Conservation (phyloP, 768 basidiomycete genomes). For the Steccherinum ochraceum region DNA sequence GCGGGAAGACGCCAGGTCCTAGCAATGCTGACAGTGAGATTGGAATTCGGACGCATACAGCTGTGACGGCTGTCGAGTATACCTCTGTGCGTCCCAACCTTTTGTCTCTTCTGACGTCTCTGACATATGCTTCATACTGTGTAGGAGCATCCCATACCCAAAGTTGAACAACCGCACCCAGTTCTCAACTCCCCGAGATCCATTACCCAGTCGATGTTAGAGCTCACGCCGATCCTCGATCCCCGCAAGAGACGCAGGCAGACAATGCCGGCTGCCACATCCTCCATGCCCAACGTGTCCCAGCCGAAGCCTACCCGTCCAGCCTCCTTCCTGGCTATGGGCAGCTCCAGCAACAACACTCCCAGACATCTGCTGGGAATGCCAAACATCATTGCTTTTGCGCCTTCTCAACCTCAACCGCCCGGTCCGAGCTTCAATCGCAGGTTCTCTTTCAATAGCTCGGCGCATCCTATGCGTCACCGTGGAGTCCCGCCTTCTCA, state of each 20-base stretch:
- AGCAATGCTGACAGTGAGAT: conserved; percentile 10
- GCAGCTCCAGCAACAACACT: not conserved
- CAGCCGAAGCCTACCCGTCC: conserved; percentile 3
- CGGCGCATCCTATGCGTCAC: not conserved
- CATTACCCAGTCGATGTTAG: not conserved
- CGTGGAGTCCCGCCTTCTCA: no score
- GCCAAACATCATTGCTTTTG: not conserved
- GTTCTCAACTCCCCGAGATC: not conserved
- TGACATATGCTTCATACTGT: no score
- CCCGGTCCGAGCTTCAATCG: no score
- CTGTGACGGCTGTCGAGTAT: conserved; percentile 18
- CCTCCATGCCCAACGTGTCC: not conserved
- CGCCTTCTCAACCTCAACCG: not conserved
- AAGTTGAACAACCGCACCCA: not conserved
- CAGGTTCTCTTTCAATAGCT: not conserved
- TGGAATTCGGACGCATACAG: conserved; percentile 16
- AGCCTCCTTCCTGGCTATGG: conserved; percentile 10
- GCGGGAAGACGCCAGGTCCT: not conserved
- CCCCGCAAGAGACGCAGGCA: conserved; percentile 1
- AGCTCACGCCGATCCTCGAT: not conserved
- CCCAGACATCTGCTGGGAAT: not conserved
- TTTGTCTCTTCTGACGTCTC: not conserved
- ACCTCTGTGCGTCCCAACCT: conserved; percentile 14
- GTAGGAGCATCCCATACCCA: conserved; percentile 22
- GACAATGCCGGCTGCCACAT: conserved; percentile 3